These are phyloP conservation scores for Syncephalastrum contaminatum DNA, from an alignment of 371 early-diverging fungal genomes.

Conservation along the genomic window DNA sequence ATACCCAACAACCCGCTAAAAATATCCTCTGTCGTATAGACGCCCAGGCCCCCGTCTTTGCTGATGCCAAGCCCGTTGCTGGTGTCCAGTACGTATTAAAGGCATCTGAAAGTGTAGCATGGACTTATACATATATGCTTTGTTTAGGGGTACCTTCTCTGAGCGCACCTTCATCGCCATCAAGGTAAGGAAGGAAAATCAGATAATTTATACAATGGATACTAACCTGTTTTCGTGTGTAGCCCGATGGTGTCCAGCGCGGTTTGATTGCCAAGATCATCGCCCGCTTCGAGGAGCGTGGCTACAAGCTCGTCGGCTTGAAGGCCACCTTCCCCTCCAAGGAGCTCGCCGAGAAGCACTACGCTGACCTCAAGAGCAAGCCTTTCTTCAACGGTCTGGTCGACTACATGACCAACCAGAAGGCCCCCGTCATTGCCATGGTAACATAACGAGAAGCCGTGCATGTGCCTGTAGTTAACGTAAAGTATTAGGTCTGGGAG, in stretches of 20 bases:
- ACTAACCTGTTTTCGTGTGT: no score
- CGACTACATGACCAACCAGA: conserved; percentile 65
- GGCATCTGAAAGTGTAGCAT: not conserved
- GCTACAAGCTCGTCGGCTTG: conserved; percentile 64
- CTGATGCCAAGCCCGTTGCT: conserved; percentile 59
- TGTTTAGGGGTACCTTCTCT: conserved; percentile 50
- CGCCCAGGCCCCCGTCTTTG: conserved; percentile 32
- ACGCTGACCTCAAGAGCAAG: conserved; percentile 80
- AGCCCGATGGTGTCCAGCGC: conserved; percentile 77
- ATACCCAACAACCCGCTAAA: not conserved
- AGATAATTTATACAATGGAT: no score
- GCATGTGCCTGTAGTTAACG: not conserved
- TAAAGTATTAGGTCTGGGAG: conserved; percentile 58
- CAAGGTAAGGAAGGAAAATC: conserved; percentile 38
- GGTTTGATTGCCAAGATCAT: conserved; percentile 86
- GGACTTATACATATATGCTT: not conserved
- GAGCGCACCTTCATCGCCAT: conserved; percentile 86
- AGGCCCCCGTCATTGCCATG: conserved; percentile 76
- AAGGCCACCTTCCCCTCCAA: conserved; percentile 59
- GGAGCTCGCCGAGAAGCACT: conserved; percentile 85
- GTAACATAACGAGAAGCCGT: conserved; percentile 27
- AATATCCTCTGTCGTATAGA: conserved; percentile 11
- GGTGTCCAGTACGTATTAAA: conserved; percentile 54
- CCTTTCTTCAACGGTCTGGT: conserved; percentile 89
- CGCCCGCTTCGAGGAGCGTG: conserved; percentile 77